Conservation (phyloP, 805 yeast genomes). For the Wickerhamiella bombiphila region DNA sequence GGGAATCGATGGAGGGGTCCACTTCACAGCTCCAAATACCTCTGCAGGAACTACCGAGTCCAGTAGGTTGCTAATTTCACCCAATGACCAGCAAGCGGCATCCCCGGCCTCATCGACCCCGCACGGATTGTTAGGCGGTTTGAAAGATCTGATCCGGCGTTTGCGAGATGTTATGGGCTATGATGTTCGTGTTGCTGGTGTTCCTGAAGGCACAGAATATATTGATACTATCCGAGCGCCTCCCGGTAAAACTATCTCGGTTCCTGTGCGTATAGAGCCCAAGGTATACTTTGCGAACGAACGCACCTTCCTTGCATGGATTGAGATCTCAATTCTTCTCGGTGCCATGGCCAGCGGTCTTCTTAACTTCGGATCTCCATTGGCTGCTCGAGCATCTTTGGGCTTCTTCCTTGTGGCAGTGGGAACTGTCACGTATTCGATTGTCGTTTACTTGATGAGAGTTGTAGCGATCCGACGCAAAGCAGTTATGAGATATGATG, state of each 20-base stretch:
- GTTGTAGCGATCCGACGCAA: conserved; percentile 70
- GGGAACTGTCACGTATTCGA: conserved; percentile 56
- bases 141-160: conserved; percentile 1
- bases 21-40: conserved; percentile 6
- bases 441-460: conserved; percentile 64
- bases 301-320: conserved; percentile 87
- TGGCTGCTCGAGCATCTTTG: conserved; percentile 66
- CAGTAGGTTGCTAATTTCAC: conserved; percentile 13
- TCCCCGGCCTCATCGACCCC: not conserved
- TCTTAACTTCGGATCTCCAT: conserved; percentile 64
- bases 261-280: conserved; percentile 94
- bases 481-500: conserved; percentile 74
- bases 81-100: not conserved
- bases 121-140: not conserved
- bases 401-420: conserved; percentile 77
- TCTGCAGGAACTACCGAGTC: conserved; percentile 11
- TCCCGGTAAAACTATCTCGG: conserved; percentile 74
- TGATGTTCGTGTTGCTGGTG: conserved; percentile 29
- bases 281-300: conserved; percentile 98
- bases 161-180: conserved; percentile 11
- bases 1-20: conserved; percentile 11
- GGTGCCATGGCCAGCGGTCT: conserved; percentile 82
- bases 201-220: conserved; percentile 51
- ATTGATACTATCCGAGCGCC: conserved; percentile 52
- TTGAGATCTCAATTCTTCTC: conserved; percentile 74